Evolutionary conservation across 2,329 filamentous ascomycete species (phyloP), one percentile per base, ranked within the genome.

Genomic region (Aureobasidium namibiae): DNA sequence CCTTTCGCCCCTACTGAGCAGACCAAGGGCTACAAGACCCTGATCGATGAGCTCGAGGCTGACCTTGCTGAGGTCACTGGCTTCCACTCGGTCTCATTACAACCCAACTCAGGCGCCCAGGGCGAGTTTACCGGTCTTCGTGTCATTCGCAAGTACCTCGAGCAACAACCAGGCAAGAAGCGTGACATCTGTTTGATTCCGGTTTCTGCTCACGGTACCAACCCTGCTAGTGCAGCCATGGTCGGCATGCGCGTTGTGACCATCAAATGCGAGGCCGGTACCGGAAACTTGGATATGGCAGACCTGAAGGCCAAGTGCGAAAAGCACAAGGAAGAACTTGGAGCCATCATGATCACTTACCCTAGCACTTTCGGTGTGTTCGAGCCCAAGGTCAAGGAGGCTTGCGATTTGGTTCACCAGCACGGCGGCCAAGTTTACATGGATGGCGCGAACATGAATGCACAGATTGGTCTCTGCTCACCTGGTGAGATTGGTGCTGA

Each of bases 401-500:
- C 87, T 16, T 96, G 91, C 74, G 78, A 90, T 59, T 78, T 95
- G 31, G 90, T 97, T 18, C 92, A 97, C 76, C 75, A 88, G 64
- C 79, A 95, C 69, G 92, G 92, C 56, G 92, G 92, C 10, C 90
- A 95, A 70, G 92, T 97, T 16, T 97, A 96, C 79, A 96, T 97
- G 92, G 92, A 97, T 71, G 92, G 92, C 49, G 92, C 92, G 65
- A 97, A 97, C 78, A 94, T 96, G 90, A 97, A 96, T 70, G 92
- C 92, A 18, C 92, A 97, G 74, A 96, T 97, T 64, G 92, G 92
- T 13, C 82, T 97, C 11, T 96, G 90, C 78, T 95, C 90, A 0
- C 92, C 92, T 1, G 92, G 92, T 39, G 91, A 95, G 72, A 95
- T 97, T 65, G 92, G 92, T 21, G 92, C 92, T 31, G 92, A 97